phyloP scores from a whole-genome alignment of 805 yeast genomes.

The Isabelozyma heimii region DNA sequence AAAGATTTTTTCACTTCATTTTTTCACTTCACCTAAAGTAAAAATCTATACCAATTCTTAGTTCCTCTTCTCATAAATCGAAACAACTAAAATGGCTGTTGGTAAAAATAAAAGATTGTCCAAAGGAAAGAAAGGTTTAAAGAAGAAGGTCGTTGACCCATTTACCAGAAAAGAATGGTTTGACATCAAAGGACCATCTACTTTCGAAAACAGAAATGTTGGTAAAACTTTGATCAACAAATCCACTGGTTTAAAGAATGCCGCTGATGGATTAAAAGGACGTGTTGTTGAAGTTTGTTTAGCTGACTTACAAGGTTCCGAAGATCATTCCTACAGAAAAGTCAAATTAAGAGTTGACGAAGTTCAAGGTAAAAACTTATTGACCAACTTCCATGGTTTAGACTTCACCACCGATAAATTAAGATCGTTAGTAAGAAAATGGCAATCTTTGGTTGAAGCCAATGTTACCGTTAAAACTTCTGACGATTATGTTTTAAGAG shows the following conservation, averaged over 20 bases:
- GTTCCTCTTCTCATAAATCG: not conserved
- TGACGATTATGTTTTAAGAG: slow-evolving; percentile 92
- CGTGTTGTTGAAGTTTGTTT: slow-evolving; percentile 89
- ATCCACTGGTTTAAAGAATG: slow-evolving; percentile 93
- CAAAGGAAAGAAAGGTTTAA: slow-evolving; percentile 87
- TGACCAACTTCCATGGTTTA: slow-evolving; percentile 98
- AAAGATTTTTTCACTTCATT: not conserved
- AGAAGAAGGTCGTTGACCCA: slow-evolving; percentile 98
- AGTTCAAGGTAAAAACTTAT: slow-evolving; percentile 94
- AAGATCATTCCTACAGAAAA: slow-evolving; percentile 95
- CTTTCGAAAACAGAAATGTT: slow-evolving; percentile 93
- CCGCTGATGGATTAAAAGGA: slow-evolving; percentile 94
- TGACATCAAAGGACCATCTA: slow-evolving; percentile 95
- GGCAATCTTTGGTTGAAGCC: slow-evolving; percentile 96
- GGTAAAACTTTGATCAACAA: slow-evolving; percentile 97
- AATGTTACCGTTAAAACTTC: slow-evolving; percentile 95
- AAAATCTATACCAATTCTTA: not conserved
- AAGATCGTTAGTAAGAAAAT: slow-evolving; percentile 93
- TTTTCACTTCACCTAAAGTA: not conserved
- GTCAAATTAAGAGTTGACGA: slow-evolving; percentile 94
- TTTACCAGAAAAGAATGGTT: slow-evolving; percentile 98
- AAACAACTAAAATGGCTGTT: slow-evolving; percentile 57
- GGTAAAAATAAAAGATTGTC: slow-evolving; percentile 86
- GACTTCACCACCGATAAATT: slow-evolving; percentile 95
- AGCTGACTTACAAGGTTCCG: slow-evolving; percentile 95